Evolutionary conservation across 345 rosid genomes (phyloP).

Genomic region (Hibiscus syriacus): DNA sequence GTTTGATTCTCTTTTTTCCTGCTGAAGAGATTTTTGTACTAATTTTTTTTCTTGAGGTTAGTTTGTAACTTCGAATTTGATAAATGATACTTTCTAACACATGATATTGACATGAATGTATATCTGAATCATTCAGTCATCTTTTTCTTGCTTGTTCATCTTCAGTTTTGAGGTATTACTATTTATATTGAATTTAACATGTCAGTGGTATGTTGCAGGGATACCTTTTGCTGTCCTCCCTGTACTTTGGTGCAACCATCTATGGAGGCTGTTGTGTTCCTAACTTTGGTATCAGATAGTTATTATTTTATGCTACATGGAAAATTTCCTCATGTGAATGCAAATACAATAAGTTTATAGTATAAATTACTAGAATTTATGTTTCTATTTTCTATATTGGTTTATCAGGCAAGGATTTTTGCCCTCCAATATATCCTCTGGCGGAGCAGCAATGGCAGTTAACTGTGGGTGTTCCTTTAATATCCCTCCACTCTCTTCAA

Average conservation of each 20-base stretch:
- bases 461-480: slow-evolving; percentile 57
- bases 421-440: slow-evolving; percentile 87
- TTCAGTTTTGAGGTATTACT: not conserved
- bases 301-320: not conserved
- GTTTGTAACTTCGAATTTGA: not conserved
- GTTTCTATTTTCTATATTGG: slow-evolving; percentile 6
- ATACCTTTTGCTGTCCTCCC: slow-evolving; percentile 75
- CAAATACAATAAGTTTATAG: not conserved
- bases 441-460: slow-evolving; percentile 61
- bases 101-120: not conserved
- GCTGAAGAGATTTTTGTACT: not conserved
- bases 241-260: slow-evolving; percentile 93
- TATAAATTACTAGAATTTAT: not conserved
- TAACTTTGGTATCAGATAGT: slow-evolving; percentile 53
- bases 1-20: not conserved
- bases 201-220: slow-evolving; percentile 56
- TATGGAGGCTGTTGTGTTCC: slow-evolving; percentile 56
- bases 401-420: slow-evolving; percentile 63
- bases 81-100: not conserved
- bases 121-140: not conserved
- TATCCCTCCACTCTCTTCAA: slow-evolving; percentile 79
- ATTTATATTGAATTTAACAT: not conserved
- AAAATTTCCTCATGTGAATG: not conserved
- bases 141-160: not conserved
- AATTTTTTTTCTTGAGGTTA: not conserved